Conservation (phyloP, 257 asterid species). For the Mitragyna speciosa region DNA sequence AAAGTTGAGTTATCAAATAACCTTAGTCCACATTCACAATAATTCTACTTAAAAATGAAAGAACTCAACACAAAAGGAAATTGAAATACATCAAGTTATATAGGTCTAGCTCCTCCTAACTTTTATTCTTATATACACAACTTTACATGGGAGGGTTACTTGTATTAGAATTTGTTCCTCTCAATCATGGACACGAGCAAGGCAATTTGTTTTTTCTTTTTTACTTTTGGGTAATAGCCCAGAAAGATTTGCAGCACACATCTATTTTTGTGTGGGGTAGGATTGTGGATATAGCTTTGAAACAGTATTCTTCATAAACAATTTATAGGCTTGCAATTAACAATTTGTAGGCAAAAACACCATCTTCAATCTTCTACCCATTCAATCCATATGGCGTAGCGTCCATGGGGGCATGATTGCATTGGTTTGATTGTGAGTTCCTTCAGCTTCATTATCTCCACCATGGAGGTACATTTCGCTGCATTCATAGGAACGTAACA, state of each 20-base stretch:
- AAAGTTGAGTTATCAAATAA: no score
- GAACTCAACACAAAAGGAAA: not conserved
- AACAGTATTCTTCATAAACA: not conserved
- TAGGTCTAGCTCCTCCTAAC: not conserved
- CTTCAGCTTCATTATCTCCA: conserved; percentile 47
- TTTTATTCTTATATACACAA: not conserved
- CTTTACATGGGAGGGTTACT: not conserved
- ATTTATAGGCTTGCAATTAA: not conserved
- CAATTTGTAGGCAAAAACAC: not conserved
- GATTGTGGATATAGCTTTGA: not conserved
- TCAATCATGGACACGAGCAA: not conserved
- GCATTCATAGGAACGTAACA: conserved; percentile 18
- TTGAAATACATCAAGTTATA: not conserved
- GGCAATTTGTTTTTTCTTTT: no score
- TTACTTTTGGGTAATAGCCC: not conserved
- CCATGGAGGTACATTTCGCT: conserved; percentile 35
- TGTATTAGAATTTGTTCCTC: not conserved
- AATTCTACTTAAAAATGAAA: not conserved
- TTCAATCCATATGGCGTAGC: conserved; percentile 29
- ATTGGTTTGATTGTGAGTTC: conserved; percentile 38
- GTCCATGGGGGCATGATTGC: conserved; percentile 67
- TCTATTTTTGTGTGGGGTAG: not conserved
- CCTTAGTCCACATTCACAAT: not conserved
- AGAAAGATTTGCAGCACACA: not conserved
- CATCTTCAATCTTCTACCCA: not conserved